Conservation (phyloP, 495 filamentous ascomycete genomes). For the Thermochaetoides thermophila region DNA sequence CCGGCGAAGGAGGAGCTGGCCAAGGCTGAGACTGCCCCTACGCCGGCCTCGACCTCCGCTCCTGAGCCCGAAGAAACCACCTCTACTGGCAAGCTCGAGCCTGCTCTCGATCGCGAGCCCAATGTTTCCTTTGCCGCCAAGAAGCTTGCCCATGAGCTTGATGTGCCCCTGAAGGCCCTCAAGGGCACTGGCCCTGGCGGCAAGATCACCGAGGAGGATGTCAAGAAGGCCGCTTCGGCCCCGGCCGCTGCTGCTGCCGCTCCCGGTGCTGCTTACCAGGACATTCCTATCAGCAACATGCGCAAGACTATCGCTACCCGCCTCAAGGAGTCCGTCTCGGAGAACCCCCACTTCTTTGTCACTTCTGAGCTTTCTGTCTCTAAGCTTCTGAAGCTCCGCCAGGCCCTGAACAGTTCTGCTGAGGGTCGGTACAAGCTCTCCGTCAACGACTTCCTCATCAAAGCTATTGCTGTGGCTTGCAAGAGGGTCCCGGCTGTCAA, state of each 20-base stretch:
- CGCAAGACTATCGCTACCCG: constrained; percentile 93
- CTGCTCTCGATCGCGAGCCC: constrained; percentile 66
- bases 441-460: constrained; percentile 98
- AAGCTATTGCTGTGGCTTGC: constrained; percentile 77
- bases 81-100: constrained; percentile 63
- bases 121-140: constrained; percentile 60
- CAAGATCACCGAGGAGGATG: constrained; percentile 78
- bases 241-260: constrained; percentile 29
- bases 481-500: constrained; percentile 92
- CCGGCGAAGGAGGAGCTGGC: constrained; percentile 42
- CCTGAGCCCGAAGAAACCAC: constrained; percentile 57
- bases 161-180: constrained; percentile 59
- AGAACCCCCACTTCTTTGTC: constrained; percentile 98
- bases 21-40: constrained; percentile 37
- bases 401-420: constrained; percentile 75
- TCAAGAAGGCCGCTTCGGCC: constrained; percentile 55
- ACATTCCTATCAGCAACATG: constrained; percentile 79
- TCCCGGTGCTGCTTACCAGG: constrained; percentile 57
- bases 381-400: constrained; percentile 91
- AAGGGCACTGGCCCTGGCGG: constrained; percentile 83
- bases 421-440: constrained; percentile 96
- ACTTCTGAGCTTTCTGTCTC: constrained; percentile 70
- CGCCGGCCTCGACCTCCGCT: constrained; percentile 44
- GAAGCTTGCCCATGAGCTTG: constrained; percentile 72
- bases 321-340: constrained; percentile 71